A percentile compares a stretch with the other conserved stretches of the same genome.
These are phyloP conservation scores for Dissophora globulifera DNA, from an alignment of 192 early-diverging fungal genomes.

Conservation along the genomic window DNA sequence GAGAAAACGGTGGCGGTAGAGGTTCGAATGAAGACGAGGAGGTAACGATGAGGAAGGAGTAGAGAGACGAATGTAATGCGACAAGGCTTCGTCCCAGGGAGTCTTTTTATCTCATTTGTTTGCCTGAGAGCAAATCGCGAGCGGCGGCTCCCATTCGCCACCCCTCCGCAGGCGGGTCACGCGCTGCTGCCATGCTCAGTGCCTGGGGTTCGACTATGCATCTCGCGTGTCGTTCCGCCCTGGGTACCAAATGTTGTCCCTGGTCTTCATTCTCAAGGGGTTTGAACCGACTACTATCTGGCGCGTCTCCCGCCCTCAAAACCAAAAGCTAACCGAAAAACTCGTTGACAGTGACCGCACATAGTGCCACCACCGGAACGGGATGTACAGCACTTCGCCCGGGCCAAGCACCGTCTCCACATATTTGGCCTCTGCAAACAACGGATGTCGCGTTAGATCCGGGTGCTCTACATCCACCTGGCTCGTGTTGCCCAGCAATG, in stretches of 20 bases:
- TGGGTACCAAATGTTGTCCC: too few species aligned
- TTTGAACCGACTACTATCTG: too few species aligned
- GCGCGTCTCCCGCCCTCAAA: slow-evolving; percentile 56
- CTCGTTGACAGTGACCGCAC: slow-evolving; percentile 79
- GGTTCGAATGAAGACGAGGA: background rate
- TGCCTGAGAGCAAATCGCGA: too few species aligned
- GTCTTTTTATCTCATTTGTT: too few species aligned
- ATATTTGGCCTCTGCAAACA: slow-evolving; percentile 66
- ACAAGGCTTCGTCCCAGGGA: too few species aligned
- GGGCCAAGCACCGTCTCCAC: slow-evolving; percentile 76
- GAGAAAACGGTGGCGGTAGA: background rate
- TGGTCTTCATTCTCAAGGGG: too few species aligned
- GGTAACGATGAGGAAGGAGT: background rate
- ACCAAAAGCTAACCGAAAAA: slow-evolving; percentile 93
- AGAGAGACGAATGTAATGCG: too few species aligned
- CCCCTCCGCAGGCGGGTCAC: background rate
- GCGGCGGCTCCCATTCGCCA: background rate
- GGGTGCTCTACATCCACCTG: slow-evolving; percentile 76
- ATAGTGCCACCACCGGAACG: slow-evolving; percentile 94
- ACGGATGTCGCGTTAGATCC: slow-evolving; percentile 66
- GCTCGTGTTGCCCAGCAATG: slow-evolving; percentile 78
- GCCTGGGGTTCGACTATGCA: too few species aligned
- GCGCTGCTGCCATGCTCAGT: background rate
- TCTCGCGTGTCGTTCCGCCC: too few species aligned
- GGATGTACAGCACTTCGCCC: slow-evolving; percentile 89